Conservation (phyloP, 2,329 filamentous ascomycete genomes). For the Endoconidiophora polonica region DNA sequence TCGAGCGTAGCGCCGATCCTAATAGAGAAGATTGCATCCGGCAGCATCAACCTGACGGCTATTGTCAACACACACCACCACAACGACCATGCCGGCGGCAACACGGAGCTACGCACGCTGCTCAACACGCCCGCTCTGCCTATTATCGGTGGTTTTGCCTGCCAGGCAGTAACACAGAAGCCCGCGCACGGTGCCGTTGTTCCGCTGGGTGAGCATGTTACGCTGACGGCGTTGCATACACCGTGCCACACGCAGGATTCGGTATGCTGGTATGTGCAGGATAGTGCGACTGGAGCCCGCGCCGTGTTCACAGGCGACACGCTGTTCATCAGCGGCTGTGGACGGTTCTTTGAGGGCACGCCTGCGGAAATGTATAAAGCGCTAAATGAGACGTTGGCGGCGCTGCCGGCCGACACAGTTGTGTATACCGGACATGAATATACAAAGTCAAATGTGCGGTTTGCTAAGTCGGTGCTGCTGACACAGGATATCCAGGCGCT, state of each 20-base stretch:
- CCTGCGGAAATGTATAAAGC: constrained; percentile 85
- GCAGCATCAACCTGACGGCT: constrained; percentile 64
- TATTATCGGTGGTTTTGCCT: constrained; percentile 79
- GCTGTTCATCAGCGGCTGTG: constrained; percentile 85
- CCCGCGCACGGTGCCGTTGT: constrained; percentile 63
- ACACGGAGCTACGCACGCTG: constrained; percentile 35
- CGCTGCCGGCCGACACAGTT: constrained; percentile 74
- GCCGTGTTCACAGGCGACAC: constrained; percentile 95
- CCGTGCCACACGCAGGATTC: constrained; percentile 98
- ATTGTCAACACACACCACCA: constrained; percentile 98
- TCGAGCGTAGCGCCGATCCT: constrained; percentile 48
- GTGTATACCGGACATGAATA: constrained; percentile 96
- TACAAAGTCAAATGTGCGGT: constrained; percentile 91
- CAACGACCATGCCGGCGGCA: constrained; percentile 87
- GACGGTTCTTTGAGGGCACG: constrained; percentile 87
- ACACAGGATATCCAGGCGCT: constrained; percentile 63
- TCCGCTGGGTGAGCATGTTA: constrained; percentile 46
- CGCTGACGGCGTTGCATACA: constrained; percentile 73
- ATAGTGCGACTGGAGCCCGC: constrained; percentile 41
- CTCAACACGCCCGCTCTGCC: constrained; percentile 45
- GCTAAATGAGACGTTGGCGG: constrained; percentile 66
- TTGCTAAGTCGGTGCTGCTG: constrained; percentile 59
- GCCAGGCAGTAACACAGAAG: constrained; percentile 60
- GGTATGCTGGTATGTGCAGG: constrained; percentile 86
- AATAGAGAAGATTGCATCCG: constrained; percentile 39